Evolutionary conservation across 148 eudicot genomes (phyloP), one percentile per base, ranked within the genome.

Genomic region (Arctostaphylos glauca): DNA sequence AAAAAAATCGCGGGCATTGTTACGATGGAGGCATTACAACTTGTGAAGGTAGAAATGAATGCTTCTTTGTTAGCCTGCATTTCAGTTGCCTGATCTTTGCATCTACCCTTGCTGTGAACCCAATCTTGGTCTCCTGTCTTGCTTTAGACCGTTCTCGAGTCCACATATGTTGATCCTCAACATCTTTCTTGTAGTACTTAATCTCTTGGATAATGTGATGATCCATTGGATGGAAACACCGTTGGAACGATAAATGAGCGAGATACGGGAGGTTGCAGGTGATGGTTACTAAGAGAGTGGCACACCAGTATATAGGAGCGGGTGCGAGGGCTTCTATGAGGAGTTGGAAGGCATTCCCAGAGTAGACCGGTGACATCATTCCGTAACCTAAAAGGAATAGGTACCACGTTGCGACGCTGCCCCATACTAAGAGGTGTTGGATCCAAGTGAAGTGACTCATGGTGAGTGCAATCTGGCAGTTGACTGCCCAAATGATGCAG

Each of bases 361-460:
- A 88, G 47, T 85, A 74, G 4, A 76, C 38, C 0, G 88, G 78
- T 15, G 87, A 54, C 85, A 88, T 31, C 52, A 89, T 55, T 16
- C 96, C 94, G 2, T 93, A 93, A 6, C 89, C 73, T 5, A 86
- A 76, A 18, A 93, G 86, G 25, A 93, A 90, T 23, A 93, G 64
- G 74, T 93, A 93, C 96, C 96, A 93, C 70, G 87, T 87, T 25
- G 80, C 77, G 13, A 91, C 83, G 83, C 93, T 90, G 3, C 96
- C 96, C 94, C 94, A 91, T 5, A 93, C 87, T 0, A 91, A 83
- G n/a, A 86, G 43, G 80, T 90, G 93, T 81, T 93, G 96, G 67
- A 93, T 91, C 92, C 94, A 91, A 0, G 96, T 93, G 88, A 93
- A 91, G 87, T 93, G 93, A 80, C 90, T 89, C 91, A 88, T 91